Evolutionary conservation across 371 early-diverging fungal genomes (phyloP).

Genomic region (Blakeslea trispora): DNA sequence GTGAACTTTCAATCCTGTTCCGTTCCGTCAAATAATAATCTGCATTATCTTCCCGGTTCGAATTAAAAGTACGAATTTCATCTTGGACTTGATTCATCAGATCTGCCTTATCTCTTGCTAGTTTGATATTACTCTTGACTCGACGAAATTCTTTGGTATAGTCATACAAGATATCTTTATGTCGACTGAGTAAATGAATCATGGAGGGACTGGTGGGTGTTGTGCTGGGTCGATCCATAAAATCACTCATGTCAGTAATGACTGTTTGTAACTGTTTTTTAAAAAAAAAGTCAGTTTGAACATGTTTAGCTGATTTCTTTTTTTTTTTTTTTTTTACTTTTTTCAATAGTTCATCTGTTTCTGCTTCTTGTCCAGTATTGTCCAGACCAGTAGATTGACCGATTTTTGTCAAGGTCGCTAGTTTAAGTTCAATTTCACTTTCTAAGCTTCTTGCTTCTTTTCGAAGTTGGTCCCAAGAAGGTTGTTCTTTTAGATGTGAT

Average conservation of each 20-base stretch:
- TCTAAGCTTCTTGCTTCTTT: conserved; percentile 70
- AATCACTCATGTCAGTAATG: conserved; percentile 57
- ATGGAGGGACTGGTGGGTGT: conserved; percentile 64
- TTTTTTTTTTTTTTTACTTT: no score
- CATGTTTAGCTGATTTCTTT: no score
- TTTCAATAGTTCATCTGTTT: conserved; percentile 59
- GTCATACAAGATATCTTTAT: conserved; percentile 72
- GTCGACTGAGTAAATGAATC: conserved; percentile 71
- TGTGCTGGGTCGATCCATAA: conserved; percentile 52
- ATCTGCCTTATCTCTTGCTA: conserved; percentile 63
- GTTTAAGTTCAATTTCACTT: conserved; percentile 64
- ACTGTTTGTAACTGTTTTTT: conserved; percentile 66
- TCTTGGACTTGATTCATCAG: conserved; percentile 62
- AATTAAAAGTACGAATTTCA: conserved; percentile 54
- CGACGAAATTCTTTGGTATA: conserved; percentile 69
- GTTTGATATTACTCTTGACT: conserved; percentile 61
- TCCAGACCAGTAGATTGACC: conserved; percentile 33
- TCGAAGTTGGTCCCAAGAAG: conserved; percentile 66
- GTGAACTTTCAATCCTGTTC: conserved; percentile 58
- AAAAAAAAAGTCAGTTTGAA: no score
- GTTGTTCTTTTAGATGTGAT: background rate
- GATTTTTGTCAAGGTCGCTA: conserved; percentile 49
- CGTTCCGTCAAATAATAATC: conserved; percentile 67
- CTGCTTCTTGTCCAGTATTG: conserved; percentile 52
- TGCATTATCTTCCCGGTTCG: conserved; percentile 36